Conservation (phyloP, 768 basidiomycete species). For the Kwoniella shandongensis region DNA sequence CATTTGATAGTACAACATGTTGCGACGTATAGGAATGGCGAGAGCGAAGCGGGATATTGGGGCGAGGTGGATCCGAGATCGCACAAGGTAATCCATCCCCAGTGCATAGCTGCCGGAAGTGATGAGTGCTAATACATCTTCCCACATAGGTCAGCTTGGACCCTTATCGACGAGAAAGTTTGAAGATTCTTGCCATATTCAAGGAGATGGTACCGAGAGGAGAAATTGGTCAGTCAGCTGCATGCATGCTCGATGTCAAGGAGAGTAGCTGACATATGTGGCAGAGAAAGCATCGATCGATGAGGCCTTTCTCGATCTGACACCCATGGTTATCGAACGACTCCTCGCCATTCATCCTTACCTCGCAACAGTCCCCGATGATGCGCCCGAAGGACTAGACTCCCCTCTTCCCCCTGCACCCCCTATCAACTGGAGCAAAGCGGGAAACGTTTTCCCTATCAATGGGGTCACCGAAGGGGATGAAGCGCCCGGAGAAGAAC, state of each 20-base stretch:
- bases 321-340: slow-evolving; percentile 71
- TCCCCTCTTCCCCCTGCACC: slow-evolving; percentile 49
- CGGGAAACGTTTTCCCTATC: slow-evolving; percentile 50
- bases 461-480: slow-evolving; percentile 25
- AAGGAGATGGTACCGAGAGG: slow-evolving; percentile 73
- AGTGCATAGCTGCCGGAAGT: background rate
- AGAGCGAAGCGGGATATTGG: slow-evolving; percentile 80
- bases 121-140: background rate
- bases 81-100: slow-evolving; percentile 71
- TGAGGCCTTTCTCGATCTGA: slow-evolving; percentile 93
- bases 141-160: slow-evolving; percentile 77
- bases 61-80: slow-evolving; percentile 82
- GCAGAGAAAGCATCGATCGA: slow-evolving; percentile 96
- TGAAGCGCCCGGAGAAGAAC: background rate
- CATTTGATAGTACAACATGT: slow-evolving; percentile 83
- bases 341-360: slow-evolving; percentile 75
- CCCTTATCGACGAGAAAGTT: slow-evolving; percentile 84
- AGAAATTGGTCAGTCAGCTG: slow-evolving; percentile 68
- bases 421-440: slow-evolving; percentile 48
- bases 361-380: slow-evolving; percentile 67
- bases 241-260: background rate
- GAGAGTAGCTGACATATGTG: background rate
- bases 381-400: slow-evolving; percentile 67
- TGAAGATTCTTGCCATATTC: slow-evolving; percentile 80
- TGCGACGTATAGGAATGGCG: slow-evolving; percentile 72